Evolutionary conservation across 331 rosid genomes (phyloP), one percentile per base, ranked within the genome.

Genomic region (Prunus yedoensis): DNA sequence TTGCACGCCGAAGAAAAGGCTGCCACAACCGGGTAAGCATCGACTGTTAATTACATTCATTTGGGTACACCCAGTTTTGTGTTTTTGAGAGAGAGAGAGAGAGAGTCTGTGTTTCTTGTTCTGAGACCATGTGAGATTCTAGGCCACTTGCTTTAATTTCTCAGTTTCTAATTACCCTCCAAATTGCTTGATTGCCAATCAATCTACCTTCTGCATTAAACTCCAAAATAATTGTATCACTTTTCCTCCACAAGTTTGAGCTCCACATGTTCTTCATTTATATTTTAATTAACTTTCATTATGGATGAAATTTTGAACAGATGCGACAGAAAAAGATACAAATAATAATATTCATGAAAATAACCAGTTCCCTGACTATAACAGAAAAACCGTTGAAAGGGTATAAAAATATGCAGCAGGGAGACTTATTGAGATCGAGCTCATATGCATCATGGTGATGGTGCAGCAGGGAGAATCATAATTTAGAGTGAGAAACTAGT

Each of bases 1-100:
- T 73, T 58, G 82, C 91, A 87, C 85, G 91, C 93, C 83, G 78
- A 67, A 64, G 89, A 87, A 85, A 84, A 46, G 75, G 88, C 87
- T 79, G 84, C 86, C 74, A 71, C 38, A 46, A 60, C 73, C 56
- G 49, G 75, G 72, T 81, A 53, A 67, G n/a, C 52, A 84, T 74
- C 74, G 60, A 73, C 16, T 68, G 71, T 60, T 69, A 47, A 14
- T 14, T 12, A 35, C 41, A 35, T 79, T 79, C 25, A 12, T 23
- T 35, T 68, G 60, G 32, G 59, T 56, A 62, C 35, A 13, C 54
- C 20, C 53, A 14, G 7, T 66, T 66, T 16, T 38, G 21, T 45
- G 17, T 10, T 27, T 17, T 5, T 38, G n/a, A 20, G 53, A 32
- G 45, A n/a, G n/a, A n/a, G n/a, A n/a, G n/a, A n/a, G n/a, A 45